Evolutionary conservation across 2,329 filamentous ascomycete species (phyloP), one percentile per base, ranked within the genome.

Genomic region (Aspergillus melleus): DNA sequence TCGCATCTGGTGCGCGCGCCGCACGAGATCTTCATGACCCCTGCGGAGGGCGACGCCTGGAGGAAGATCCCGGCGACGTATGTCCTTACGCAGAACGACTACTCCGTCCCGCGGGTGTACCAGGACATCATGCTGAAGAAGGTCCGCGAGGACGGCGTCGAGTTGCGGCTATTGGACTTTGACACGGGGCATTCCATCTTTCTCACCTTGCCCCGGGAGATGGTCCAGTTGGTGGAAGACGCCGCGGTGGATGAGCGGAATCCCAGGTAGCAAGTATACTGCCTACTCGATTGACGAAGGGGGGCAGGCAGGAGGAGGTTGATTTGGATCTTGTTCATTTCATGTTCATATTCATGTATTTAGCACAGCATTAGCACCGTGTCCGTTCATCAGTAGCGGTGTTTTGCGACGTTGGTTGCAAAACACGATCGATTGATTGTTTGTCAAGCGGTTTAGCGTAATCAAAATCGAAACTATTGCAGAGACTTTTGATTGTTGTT

Each of bases 101-200:
- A 47, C 36, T 47, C 56, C 4, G 56, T 68, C 3, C 52, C 46
- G 0, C 49, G 36, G 46, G n/a, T 36, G 2, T 64, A 62, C 52
- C 66, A 66, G 58, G 61, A 65, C 52, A 29, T 64, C 0, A 66
- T 66, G 61, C 24, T 67, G 8, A 39, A 32, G 20, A 58, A 54
- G 49, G 61, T 60, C 1, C 42, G 16, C 19, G 51, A 16, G 2
- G 54, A 61, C 12, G 62, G 64, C 0, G 36, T 61, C 29, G 42
- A 59, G 16, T 11, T 65, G 10, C 58, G 53, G 47, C 29, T 58
- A 10, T 53, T 54, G 47, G 59, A 59, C 24, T 63, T 54, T 46
- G 62, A 67, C 61, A 58, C 65, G 3, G 39, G 55, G 26, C 65
- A 68, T 55, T 64, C 61, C 52, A 11, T 60, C 6, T 67, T 64